Evolutionary conservation across 2,329 filamentous ascomycete genomes (phyloP), one percentile per base, ranked within the genome.

Genomic region (Epichloe sp.): DNA sequence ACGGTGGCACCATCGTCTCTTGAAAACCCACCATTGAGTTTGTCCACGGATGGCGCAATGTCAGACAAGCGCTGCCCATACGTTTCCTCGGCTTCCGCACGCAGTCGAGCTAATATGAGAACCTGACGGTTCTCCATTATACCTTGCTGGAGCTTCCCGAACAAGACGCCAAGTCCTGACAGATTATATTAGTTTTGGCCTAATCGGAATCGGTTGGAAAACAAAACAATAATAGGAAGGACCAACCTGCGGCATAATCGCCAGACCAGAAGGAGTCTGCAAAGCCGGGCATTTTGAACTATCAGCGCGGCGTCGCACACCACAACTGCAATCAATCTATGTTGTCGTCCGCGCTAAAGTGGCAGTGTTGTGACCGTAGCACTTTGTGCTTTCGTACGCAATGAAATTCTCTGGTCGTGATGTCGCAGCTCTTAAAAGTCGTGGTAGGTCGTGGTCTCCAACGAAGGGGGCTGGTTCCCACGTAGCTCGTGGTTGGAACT

Each of bases 201-300:
- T 21, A 14, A 38, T n/a, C 44, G 31, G 15, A 23, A 8, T 11
- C 41, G 34, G 19, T 26, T 37, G 45, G 4, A 31, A 10, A 31
- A 31, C 3, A 31, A 31, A 31, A 31, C 31, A 40, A 8, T 35
- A 12, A 3, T 34, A 3, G 6, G 7, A 15, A 19, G 37, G 26
- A 63, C 78, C 67, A 72, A 86, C 86, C 90, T 75, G 87, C 89
- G 66, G 91, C 91, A 77, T 97, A 97, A 78, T 98, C 93, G 66
- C 82, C 81, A 55, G 93, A 95, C 93, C 93, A 98, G 73, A 98
- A 97, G 48, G 90, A 95, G 72, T 91, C 88, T 60, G 89, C 83
- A 71, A 98, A 97, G 62, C 87, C 81, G 60, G 86, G 85, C 86
- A 91, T 91, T 66, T 69, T 81, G 58, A 57, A 52, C 57, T 56